Base-by-base conservation (phyloP, 768 basidiomycete species). In the Kwoniella heveanensis region DNA sequence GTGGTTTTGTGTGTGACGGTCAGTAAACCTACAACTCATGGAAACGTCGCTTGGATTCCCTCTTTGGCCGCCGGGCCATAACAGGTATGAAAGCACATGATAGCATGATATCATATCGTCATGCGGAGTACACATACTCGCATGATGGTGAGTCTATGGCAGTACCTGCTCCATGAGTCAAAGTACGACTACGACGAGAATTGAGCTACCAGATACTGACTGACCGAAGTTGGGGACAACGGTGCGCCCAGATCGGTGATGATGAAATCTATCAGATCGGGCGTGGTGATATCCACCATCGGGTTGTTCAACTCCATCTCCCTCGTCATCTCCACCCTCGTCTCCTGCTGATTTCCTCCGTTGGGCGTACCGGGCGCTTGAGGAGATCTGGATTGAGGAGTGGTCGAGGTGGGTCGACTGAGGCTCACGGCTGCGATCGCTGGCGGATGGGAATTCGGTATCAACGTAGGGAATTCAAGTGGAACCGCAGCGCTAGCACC, bases 171-270 rank as follows among this genome's bases (percentile, higher is more conserved):
- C 32, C 13, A 32, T 32, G 32, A 5, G 13, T 13, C 5, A 32
- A 32, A 6, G 32, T 32, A 32, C 32, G 13, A 32, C 24, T 54
- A 74, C 24, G 73, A 72, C 44, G 79, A 76, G 64, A 80, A 95
- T 88, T 94, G 92, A 68, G 91, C 92, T 62, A 96, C 93, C 48
- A 96, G 85, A 79, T 94, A 94, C 79, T 93, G 92, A 80, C 91
- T 93, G 68, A 96, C 91, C 62, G 90, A 90, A 81, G 91, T 90
- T 30, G 93, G 70, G 53, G 64, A 68, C 55, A 78, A 55, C 27
- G 74, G 83, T 71, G 91, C 90, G 22, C 95, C 95, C 46, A 97
- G 87, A 72, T 98, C 95, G 60, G 90, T 92, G 77, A 97, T 90
- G 37, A 98, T 91, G 37, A 97, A 85, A 36, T 91, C 89, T 67